Conservation (phyloP, 768 basidiomycete species). For the Rhodotorula kratochvilovae region DNA sequence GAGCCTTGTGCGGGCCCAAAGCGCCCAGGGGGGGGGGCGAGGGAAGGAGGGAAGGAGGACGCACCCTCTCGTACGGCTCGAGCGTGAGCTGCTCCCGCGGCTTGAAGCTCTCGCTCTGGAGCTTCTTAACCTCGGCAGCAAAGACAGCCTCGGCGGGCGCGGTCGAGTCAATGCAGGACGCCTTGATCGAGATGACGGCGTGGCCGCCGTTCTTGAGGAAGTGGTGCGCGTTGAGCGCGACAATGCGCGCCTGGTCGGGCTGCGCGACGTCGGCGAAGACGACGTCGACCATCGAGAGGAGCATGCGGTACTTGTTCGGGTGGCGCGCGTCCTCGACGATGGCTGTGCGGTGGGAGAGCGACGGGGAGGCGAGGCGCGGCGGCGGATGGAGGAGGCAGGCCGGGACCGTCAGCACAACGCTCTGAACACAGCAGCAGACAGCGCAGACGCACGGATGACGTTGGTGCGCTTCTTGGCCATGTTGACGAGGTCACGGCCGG, state of each 20-base stretch:
- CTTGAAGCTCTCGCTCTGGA: constrained; percentile 76
- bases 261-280: constrained; percentile 98
- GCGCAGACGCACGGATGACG: constrained; percentile 76
- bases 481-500: constrained; percentile 93
- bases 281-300: constrained; percentile 88
- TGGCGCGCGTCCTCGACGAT: constrained; percentile 96
- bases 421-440: too few species aligned
- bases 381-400: background rate
- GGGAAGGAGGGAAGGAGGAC: too few species aligned
- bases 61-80: constrained; percentile 55
- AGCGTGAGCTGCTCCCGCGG: constrained; percentile 92
- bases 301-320: constrained; percentile 95
- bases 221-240: constrained; percentile 82
- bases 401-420: background rate
- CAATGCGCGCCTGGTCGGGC: constrained; percentile 97
- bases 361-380: background rate
- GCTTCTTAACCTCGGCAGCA: constrained; percentile 72
- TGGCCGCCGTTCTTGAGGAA: constrained; percentile 95
- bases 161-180: constrained; percentile 98
- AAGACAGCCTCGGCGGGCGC: constrained; percentile 83
- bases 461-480: constrained; percentile 99
- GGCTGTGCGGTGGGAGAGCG: constrained; percentile 52
- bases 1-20: too few species aligned
- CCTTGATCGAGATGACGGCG: constrained; percentile 95
- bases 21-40: too few species aligned